Percentiles rank a stretch among this genome's conserved stretches.
Conservation (phyloP, 768 basidiomycete genomes). For the Hygrophorus pudorinus region DNA sequence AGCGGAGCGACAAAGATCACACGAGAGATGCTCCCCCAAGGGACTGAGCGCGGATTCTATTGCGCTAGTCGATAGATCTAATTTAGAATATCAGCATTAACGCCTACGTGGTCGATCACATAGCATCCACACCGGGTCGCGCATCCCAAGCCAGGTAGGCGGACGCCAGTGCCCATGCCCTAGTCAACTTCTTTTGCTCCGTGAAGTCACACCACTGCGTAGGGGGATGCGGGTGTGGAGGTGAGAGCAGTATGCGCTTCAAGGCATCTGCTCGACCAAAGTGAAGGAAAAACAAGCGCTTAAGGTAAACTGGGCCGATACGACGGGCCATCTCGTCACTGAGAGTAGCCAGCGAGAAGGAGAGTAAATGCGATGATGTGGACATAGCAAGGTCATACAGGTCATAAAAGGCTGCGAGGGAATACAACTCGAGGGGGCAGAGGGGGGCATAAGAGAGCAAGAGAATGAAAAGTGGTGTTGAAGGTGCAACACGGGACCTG, state of each 20-base stretch:
- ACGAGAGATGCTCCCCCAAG: slow-evolving; percentile 56
- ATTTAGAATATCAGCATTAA: slow-evolving; percentile 8
- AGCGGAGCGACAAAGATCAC: slow-evolving; percentile 55
- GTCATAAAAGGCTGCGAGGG: slow-evolving; percentile 57
- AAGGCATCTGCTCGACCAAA: slow-evolving; percentile 76
- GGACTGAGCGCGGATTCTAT: slow-evolving; percentile 69
- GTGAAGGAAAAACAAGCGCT: slow-evolving; percentile 75
- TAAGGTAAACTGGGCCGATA: slow-evolving; percentile 71
- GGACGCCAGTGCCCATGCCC: slow-evolving; percentile 76
- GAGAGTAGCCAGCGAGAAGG: slow-evolving; percentile 55
- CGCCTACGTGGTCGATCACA: slow-evolving; percentile 11
- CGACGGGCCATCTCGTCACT: slow-evolving; percentile 60
- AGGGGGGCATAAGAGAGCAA: slow-evolving; percentile 61
- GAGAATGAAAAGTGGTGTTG: slow-evolving; percentile 44
- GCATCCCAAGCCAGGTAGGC: slow-evolving; percentile 83
- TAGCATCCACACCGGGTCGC: slow-evolving; percentile 44
- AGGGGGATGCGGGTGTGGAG: slow-evolving; percentile 69
- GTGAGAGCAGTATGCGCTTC: slow-evolving; percentile 66
- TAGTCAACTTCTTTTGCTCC: slow-evolving; percentile 69
- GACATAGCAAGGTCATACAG: slow-evolving; percentile 67
- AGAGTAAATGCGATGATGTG: slow-evolving; percentile 65
- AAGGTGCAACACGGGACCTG: slow-evolving; percentile 35
- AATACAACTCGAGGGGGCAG: slow-evolving; percentile 62
- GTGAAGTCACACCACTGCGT: slow-evolving; percentile 57
- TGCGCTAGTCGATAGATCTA: slow-evolving; percentile 63